Evolutionary conservation across 2,329 filamentous ascomycete genomes (phyloP), one percentile per base, ranked within the genome.

Genomic region (Thermoascus crustaceus): DNA sequence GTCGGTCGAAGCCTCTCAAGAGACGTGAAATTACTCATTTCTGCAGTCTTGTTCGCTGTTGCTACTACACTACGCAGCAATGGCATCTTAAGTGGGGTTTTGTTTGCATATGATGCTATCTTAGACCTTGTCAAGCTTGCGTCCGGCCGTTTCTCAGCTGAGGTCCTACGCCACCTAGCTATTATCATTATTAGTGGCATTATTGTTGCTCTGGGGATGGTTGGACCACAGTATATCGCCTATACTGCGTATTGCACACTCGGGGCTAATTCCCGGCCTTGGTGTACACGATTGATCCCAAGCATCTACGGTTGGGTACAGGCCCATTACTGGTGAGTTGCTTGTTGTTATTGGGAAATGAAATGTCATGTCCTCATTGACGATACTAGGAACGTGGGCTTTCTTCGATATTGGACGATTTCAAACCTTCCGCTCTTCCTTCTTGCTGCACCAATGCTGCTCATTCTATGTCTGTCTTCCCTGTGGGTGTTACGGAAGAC

Each of bases 261-360:
- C 27, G 39, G 53, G 13, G 11, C 39, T 18, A 20, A 50, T 24
- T 41, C 66, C 35, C 67, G 84, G 38, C 74, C 78, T 3, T 98
- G 91, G 91, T 98, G 91, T 57, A 55, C 60, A 13, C 70, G 67
- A 11, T 57, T 63, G n/a, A 44, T 88, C 8, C 91, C 91, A 3
- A 94, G 86, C 56, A 88, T 98, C 41, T 96, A 94, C 61, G 73
- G 78, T 0, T 96, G 83, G 68, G 89, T 96, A 2, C 91, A 98
- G 56, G 71, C 72, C 30, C 70, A 84, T 50, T 96, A 98, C 61
- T 98, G 91, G 88, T 94, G 71, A 58, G 77, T 60, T 10, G 13
- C 8, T 25, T 18, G 10, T 31, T n/a, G n/a, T n/a, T n/a, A n/a
- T n/a, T n/a, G n/a, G n/a, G n/a, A n/a, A n/a, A n/a, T n/a, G n/a